These are phyloP conservation scores for Polytrichum formosum DNA, from an alignment of 225 moss, liverwort and hornwort species.

Conservation along the genomic window DNA sequence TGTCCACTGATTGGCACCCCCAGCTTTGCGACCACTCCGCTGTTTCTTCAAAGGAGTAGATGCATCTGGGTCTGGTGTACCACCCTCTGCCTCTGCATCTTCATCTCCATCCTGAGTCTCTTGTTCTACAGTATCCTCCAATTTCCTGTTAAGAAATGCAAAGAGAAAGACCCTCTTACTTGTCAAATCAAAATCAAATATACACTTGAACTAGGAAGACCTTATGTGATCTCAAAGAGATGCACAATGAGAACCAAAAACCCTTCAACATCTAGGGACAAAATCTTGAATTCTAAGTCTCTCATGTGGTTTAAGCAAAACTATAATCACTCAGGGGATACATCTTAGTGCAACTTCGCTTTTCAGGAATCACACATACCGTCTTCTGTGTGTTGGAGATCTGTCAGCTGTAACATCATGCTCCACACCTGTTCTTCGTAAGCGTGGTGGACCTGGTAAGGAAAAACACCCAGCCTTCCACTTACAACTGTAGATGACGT, in stretches of 20 bases:
- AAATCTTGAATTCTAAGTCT: too few species aligned
- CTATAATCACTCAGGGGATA: too few species aligned
- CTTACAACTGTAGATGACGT: too few species aligned
- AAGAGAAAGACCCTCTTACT: too few species aligned
- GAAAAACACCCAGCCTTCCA: not conserved
- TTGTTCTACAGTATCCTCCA: constrained; percentile 32
- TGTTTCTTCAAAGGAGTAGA: constrained; percentile 74
- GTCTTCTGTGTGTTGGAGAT: constrained; percentile 37
- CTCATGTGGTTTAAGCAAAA: too few species aligned
- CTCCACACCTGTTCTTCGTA: constrained; percentile 47
- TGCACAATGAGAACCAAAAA: too few species aligned
- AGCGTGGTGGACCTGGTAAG: constrained; percentile 49
- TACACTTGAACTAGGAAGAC: too few species aligned
- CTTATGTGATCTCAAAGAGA: too few species aligned
- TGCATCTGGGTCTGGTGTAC: constrained; percentile 41
- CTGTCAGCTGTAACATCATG: constrained; percentile 38
- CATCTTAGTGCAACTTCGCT: too few species aligned
- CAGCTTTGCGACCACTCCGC: constrained; percentile 86
- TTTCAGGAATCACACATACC: constrained; percentile 19
- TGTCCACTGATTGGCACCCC: constrained; percentile 85
- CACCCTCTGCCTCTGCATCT: constrained; percentile 38
- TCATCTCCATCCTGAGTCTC: constrained; percentile 23
- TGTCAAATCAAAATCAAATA: too few species aligned
- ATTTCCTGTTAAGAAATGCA: constrained; percentile 20
- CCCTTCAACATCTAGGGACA: too few species aligned